These are phyloP conservation scores for Inga oerstediana DNA, from an alignment of 306 rosid species.

Conservation along the genomic window DNA sequence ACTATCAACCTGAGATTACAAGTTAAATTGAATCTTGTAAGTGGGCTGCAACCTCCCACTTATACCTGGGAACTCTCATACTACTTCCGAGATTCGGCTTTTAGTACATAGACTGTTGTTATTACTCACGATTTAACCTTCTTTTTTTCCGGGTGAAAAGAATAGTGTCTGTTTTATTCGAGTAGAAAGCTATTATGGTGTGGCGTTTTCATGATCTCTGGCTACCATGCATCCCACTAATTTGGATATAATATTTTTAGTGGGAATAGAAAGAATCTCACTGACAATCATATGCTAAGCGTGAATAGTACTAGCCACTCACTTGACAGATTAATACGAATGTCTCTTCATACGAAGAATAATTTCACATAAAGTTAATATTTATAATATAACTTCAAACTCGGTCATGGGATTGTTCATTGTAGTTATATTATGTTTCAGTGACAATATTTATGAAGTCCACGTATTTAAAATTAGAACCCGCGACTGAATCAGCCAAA, in stretches of 20 bases:
- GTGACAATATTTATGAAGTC: too few relatives aligned
- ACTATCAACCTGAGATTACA: too few relatives aligned
- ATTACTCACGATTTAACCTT: background rate
- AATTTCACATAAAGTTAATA: too few relatives aligned
- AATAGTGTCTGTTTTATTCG: background rate
- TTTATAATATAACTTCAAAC: too few relatives aligned
- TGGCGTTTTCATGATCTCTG: background rate
- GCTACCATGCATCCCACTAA: background rate
- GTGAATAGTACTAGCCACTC: background rate
- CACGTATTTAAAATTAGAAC: too few relatives aligned
- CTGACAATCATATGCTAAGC: background rate
- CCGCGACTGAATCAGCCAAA: too few relatives aligned
- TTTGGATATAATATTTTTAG: background rate
- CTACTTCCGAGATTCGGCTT: background rate
- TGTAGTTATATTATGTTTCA: too few relatives aligned
- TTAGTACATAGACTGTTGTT: background rate
- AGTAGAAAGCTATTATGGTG: background rate
- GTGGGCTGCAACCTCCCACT: too few relatives aligned
- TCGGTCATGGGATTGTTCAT: too few relatives aligned
- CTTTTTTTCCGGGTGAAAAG: background rate
- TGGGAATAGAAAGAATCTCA: slow-evolving; percentile 1
- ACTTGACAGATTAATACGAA: background rate
- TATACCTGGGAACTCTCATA: too few relatives aligned
- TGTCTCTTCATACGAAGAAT: background rate
- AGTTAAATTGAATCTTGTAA: too few relatives aligned